Base-by-base conservation (phyloP, 495 filamentous ascomycete genomes). In the Articulospora tetracladia region DNA sequence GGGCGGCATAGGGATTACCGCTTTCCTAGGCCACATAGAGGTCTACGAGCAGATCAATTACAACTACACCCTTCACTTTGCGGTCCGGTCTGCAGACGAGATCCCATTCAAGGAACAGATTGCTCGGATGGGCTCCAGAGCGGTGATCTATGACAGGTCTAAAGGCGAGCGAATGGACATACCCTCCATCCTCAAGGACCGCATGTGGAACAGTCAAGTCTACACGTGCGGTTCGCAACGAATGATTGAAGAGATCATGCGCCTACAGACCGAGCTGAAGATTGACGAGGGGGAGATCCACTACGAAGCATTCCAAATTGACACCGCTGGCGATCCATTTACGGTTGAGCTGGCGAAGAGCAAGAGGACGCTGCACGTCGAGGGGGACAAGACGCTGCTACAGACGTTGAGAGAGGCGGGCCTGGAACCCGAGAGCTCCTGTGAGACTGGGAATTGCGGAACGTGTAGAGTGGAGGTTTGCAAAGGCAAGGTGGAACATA, bases 371-470 rank as follows among this genome's bases (percentile, higher is more conserved):
- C 47, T 78, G 15, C 56, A 73, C 39, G 72, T 79, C 0, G 69
- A 66, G 3, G 61, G 19, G 0, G 69, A 74, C 26, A 65, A 77
- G 59, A 74, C 72, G 11, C 62, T 79, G 32, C 53, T 79, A 41
- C 68, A 76, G 25, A 64, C 70, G 7, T 59, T 79, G 48, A 73
- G 72, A 30, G 75, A 72, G 10, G 72, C 69, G 3, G 77, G 77
- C 0, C 69, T 77, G 52, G 73, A 73, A 13, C 73, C 83, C 0
- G 74, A 75, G 25, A 77, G 70, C 30, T 80, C 77, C 51, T 86
- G 82, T 68, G 77, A 79, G 68, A 77, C 79, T 4, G 83, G 82
- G 0, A 86, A 84, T 63, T 86, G 83, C 55, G 82, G 81, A 2
- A 83, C 81, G n/a, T 86, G 82, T 65, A 72, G 67, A 59, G 73